Evolutionary conservation across 2,329 filamentous ascomycete genomes (phyloP).

Genomic region (Hypoxylon sp.): DNA sequence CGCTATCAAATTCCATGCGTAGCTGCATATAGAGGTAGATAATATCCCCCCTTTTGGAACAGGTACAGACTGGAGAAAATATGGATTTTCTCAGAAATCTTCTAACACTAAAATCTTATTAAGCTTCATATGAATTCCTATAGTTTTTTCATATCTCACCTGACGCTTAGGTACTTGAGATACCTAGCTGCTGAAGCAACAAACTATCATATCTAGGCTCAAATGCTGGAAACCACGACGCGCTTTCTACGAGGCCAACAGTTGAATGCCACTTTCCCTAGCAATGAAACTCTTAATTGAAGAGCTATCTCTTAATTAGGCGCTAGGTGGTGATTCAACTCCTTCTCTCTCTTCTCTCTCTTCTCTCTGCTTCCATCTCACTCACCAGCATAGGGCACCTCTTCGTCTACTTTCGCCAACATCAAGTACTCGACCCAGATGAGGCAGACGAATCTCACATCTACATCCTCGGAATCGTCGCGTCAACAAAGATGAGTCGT

Average conservation of each 20-base stretch:
- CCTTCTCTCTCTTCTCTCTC: too few species aligned
- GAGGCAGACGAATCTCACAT: background rate
- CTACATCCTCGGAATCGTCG: background rate
- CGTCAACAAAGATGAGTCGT: constrained; percentile 14
- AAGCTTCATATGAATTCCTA: too few species aligned
- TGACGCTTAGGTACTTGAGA: background rate
- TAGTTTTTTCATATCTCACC: background rate
- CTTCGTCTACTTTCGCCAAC: background rate
- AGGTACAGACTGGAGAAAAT: too few species aligned
- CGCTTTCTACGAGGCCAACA: background rate
- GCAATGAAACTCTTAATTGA: background rate
- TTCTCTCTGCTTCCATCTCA: background rate
- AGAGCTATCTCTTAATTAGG: background rate
- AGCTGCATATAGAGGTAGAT: too few species aligned
- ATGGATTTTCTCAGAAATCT: too few species aligned
- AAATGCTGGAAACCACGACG: background rate
- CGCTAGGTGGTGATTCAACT: background rate
- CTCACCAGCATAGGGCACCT: background rate
- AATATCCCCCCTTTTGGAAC: too few species aligned
- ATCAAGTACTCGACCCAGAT: background rate
- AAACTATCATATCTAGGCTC: background rate
- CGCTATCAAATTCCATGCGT: too few species aligned
- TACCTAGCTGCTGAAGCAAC: background rate
- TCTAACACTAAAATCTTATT: too few species aligned
- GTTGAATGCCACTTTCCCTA: background rate